Evolutionary conservation across 2,329 filamentous ascomycete genomes (phyloP).

Genomic region (Pseudocercospora musae): DNA sequence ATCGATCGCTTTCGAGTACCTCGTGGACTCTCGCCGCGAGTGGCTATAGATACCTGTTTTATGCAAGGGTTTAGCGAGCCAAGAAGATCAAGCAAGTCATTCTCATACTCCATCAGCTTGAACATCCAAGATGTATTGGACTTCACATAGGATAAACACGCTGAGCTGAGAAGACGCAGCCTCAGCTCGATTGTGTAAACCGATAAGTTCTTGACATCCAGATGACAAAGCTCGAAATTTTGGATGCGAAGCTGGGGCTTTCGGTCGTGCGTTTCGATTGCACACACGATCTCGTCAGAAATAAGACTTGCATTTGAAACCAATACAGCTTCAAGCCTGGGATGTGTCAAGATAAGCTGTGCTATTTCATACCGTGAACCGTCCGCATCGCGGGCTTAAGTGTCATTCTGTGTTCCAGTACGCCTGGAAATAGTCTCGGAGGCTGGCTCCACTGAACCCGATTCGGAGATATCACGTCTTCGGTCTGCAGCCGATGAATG

Average conservation of each 20-base stretch:
- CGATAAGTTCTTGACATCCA: neutral
- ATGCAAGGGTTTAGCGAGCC: neutral
- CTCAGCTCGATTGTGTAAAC: neutral
- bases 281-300: neutral
- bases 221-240: neutral
- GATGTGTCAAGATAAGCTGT: neutral
- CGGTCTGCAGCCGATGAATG: no score
- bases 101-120: neutral
- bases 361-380: neutral
- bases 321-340: neutral
- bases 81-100: neutral
- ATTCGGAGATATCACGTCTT: neutral
- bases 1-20: neutral
- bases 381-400: neutral
- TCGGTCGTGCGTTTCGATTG: neutral
- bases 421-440: no score
- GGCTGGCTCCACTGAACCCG: no score
- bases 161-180: neutral
- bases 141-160: neutral
- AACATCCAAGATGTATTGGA: neutral
- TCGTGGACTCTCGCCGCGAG: neutral
- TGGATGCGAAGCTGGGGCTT: neutral
- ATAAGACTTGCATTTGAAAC: neutral
- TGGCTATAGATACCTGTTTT: neutral
- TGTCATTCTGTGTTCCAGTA: neutral